A percentile compares a stretch with the other conserved stretches of the same genome.
These are phyloP conservation scores for Lentinula edodes DNA, from an alignment of 768 basidiomycete genomes.

Conservation along the genomic window DNA sequence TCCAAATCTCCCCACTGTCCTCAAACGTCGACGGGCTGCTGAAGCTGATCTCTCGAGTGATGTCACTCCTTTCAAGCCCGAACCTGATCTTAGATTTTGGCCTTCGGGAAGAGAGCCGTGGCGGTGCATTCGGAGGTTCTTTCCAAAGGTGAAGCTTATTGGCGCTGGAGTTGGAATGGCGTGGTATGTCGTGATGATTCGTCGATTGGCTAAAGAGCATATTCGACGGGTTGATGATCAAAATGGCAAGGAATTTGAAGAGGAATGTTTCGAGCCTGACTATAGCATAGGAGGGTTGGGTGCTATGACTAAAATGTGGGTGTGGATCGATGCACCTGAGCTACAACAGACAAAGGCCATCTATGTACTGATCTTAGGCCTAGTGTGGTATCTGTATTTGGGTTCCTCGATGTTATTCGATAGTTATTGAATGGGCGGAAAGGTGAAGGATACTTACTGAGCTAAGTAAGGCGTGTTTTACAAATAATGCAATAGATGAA, in stretches of 20 bases:
- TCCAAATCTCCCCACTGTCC: constrained; percentile 51
- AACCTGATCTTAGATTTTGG: constrained; percentile 1
- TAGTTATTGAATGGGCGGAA: too few species aligned
- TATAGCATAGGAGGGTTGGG: constrained; percentile 28
- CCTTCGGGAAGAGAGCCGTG: constrained; percentile 20
- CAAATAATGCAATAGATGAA: too few species aligned
- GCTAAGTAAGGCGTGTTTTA: too few species aligned
- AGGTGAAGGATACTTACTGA: too few species aligned
- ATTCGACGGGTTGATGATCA: neutral
- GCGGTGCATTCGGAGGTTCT: constrained; percentile 20
- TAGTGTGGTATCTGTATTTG: neutral
- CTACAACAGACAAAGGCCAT: neutral
- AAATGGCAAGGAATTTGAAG: neutral
- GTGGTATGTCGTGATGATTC: constrained; percentile 64
- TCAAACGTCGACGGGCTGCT: constrained; percentile 20
- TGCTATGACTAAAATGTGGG: constrained; percentile 41
- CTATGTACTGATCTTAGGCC: neutral
- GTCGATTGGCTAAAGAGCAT: constrained; percentile 32
- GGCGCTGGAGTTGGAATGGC: constrained; percentile 60
- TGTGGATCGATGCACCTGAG: constrained; percentile 26
- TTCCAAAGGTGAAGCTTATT: constrained; percentile 51
- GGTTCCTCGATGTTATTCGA: neutral
- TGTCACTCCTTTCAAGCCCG: constrained; percentile 2
- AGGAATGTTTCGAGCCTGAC: constrained; percentile 11
- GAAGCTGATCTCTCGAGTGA: constrained; percentile 1